Evolutionary conservation across 345 rosid genomes (phyloP), one percentile per base, ranked within the genome.

Genomic region (Citrus trifoliata): DNA sequence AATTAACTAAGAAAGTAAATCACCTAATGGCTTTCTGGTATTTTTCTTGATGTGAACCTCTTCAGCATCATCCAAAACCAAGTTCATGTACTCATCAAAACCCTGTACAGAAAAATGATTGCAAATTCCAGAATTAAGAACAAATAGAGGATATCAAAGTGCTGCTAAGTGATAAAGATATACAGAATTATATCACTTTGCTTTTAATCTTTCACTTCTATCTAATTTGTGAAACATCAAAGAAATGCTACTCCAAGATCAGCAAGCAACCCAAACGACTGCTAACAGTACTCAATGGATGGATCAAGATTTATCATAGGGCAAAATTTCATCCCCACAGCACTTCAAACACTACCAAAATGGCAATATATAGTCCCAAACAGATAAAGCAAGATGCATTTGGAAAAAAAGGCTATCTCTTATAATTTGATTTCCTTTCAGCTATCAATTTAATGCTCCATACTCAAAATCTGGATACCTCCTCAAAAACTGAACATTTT

Each of bases 11-110:
- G 60, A 7, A 79, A 51, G 64, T 16, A 21, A 82, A 74, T 82
- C 69, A 91, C 97, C 99, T 67, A 96, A 85, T 67, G 94, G 77
- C 84, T 96, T 94, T 83, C 92, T 92, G 53, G 88, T 93, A 82
- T 92, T 93, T 73, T 93, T 96, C 92, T 94, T 96, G 81, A 96
- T 38, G 73, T 83, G 90, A 78, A 96, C 97, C 87, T 96, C 97
- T 83, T 96, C 99, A 40, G 99, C 98, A 42, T 96, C 99, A 27
- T 94, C 99, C 79, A 94, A 83, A 51, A 96, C 99, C 74, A 96
- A 84, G 80, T 96, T 96, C 99, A 96, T 96, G 89, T 96, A 94
- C 81, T 96, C 99, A 72, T 93, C 98, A 78, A 96, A 94, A 2
- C 98, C 99, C 99, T 94, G 85, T 38, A 59, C 30, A 65, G 51